Evolutionary conservation across 2,329 filamentous ascomycete genomes (phyloP).

Genomic region (Nigrospora sphaerica): DNA sequence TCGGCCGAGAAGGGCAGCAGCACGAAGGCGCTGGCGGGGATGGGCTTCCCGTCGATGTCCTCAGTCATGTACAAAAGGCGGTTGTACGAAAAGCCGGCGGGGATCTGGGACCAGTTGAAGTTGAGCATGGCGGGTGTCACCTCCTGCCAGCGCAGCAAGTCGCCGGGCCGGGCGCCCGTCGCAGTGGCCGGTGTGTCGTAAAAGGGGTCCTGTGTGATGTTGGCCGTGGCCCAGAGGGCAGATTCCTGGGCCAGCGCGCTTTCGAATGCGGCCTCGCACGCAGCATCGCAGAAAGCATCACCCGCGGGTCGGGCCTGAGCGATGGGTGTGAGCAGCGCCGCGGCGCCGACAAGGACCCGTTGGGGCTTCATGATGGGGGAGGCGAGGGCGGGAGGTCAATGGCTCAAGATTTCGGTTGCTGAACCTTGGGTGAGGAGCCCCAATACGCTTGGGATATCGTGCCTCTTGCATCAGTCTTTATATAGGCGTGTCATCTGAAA

Average conservation of each 20-base stretch:
- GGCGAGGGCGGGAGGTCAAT: too few species aligned
- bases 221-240: constrained; percentile 2
- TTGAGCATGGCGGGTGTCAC: constrained; percentile 1
- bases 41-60: constrained; percentile 7
- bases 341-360: too few species aligned
- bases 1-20: constrained; percentile 5
- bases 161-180: constrained; percentile 6
- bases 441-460: too few species aligned
- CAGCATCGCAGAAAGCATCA: background rate
- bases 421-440: too few species aligned
- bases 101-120: constrained; percentile 8
- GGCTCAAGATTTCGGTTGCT: too few species aligned
- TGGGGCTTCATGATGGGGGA: too few species aligned
- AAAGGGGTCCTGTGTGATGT: constrained; percentile 5
- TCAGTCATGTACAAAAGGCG: constrained; percentile 11
- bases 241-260: constrained; percentile 1
- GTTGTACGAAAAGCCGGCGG: constrained; percentile 5
- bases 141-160: constrained; percentile 10
- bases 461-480: too few species aligned
- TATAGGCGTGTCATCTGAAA: too few species aligned
- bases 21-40: constrained; percentile 8
- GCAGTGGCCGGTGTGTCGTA: constrained; percentile 7
- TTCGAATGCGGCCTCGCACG: constrained; percentile 3
- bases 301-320: too few species aligned
- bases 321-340: too few species aligned